Evolutionary conservation across 129 eudicot genomes (phyloP).

Genomic region (Escallonia herrerae): DNA sequence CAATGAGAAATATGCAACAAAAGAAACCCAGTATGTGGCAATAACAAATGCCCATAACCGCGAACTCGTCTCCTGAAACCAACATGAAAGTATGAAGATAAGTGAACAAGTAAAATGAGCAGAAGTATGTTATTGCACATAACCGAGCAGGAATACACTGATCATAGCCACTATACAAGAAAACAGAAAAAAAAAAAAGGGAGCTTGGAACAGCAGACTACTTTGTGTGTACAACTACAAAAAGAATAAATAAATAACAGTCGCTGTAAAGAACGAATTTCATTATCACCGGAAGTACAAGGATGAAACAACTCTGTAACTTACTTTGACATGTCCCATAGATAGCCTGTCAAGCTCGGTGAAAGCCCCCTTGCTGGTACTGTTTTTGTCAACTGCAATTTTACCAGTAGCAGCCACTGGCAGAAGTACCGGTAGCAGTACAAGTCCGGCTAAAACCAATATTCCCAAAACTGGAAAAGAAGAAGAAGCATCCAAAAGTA

Average conservation of each 20-base stretch:
- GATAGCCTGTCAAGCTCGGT: conserved; percentile 68
- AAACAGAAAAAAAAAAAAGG: too few relatives aligned
- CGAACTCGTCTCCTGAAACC: conserved; percentile 35
- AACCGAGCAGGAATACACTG: too few relatives aligned
- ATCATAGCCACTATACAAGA: too few relatives aligned
- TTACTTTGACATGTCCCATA: conserved; percentile 79
- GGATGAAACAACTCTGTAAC: conserved; percentile 11
- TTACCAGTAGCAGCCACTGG: conserved; percentile 53
- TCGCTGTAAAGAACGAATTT: not conserved
- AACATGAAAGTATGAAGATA: not conserved
- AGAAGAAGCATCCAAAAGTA: not conserved
- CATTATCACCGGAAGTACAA: not conserved
- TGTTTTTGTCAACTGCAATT: not conserved
- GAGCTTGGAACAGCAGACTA: not conserved
- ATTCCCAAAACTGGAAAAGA: conserved; percentile 54
- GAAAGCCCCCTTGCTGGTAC: conserved; percentile 63
- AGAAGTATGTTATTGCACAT: too few relatives aligned
- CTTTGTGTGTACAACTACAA: too few relatives aligned
- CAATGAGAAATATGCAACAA: conserved; percentile 55
- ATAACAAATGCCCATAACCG: conserved; percentile 64
- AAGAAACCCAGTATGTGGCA: conserved; percentile 75
- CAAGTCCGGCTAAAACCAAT: conserved; percentile 46
- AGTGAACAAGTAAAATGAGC: not conserved
- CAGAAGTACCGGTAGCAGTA: conserved; percentile 57
- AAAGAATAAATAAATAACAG: not conserved